phyloP scores from a whole-genome alignment of 345 rosid genomes.

The Jatropha curcas region DNA sequence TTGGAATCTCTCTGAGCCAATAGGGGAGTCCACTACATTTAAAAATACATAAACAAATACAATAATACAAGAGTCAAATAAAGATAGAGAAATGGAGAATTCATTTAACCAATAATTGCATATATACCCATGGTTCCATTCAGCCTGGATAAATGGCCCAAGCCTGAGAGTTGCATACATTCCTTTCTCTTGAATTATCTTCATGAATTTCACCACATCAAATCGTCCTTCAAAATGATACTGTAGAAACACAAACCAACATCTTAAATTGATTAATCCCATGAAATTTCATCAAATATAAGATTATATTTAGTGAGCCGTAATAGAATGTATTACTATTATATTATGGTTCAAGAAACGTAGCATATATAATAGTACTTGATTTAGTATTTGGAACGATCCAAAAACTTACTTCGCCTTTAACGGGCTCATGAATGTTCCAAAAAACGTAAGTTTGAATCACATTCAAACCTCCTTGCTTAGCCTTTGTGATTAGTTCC shows the following conservation, averaged over 20 bases:
- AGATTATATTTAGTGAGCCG: too few relatives aligned
- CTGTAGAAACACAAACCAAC: slow-evolving; percentile 35
- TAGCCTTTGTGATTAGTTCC: slow-evolving; percentile 44
- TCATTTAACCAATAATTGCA: not conserved
- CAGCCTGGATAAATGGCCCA: slow-evolving; percentile 95
- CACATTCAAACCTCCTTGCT: slow-evolving; percentile 54
- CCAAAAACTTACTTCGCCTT: slow-evolving; percentile 53
- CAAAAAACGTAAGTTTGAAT: slow-evolving; percentile 70
- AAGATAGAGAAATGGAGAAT: not conserved
- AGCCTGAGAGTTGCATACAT: slow-evolving; percentile 67
- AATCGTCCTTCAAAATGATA: slow-evolving; percentile 63
- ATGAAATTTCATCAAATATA: not conserved
- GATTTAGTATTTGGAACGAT: too few relatives aligned
- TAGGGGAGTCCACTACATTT: slow-evolving; percentile 76
- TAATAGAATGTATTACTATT: too few relatives aligned
- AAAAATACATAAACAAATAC: not conserved
- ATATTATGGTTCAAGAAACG: too few relatives aligned
- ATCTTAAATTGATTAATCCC: not conserved
- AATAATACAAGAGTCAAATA: not conserved
- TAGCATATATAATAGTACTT: too few relatives aligned
- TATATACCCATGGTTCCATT: slow-evolving; percentile 93
- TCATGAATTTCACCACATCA: slow-evolving; percentile 80
- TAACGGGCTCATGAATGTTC: slow-evolving; percentile 59
- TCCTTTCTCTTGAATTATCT: slow-evolving; percentile 47
- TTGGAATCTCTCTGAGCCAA: slow-evolving; percentile 78